These are phyloP conservation scores for Blastosporella zonata DNA, from an alignment of 1,284 basidiomycete genomes.

Conservation along the genomic window DNA sequence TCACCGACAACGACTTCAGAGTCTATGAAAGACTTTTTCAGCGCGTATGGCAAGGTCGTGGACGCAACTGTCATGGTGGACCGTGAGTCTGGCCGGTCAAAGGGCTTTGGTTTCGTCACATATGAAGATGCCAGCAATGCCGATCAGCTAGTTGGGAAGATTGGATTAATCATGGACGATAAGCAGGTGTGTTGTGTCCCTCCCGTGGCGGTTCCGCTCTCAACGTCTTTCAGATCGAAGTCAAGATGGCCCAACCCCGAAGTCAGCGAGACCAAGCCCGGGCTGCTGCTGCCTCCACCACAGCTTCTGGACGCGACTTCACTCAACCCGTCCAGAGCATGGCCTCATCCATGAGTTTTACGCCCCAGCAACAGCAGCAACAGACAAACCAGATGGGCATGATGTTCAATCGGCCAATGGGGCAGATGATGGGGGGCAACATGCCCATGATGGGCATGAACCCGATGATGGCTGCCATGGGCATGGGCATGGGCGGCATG, in stretches of 20 bases:
- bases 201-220: background rate
- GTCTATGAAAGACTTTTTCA: constrained; percentile 78
- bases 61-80: constrained; percentile 96
- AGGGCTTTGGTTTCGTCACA: constrained; percentile 93
- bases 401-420: constrained; percentile 58
- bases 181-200: constrained; percentile 52
- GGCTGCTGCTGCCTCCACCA: constrained; percentile 19
- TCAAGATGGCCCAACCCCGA: constrained; percentile 81
- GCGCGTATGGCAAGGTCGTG: constrained; percentile 76
- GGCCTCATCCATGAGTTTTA: constrained; percentile 28
- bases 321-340: constrained; percentile 22
- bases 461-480: background rate
- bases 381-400: constrained; percentile 45
- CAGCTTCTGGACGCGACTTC: constrained; percentile 22
- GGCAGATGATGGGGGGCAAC: constrained; percentile 37
- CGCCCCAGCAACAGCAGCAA: constrained; percentile 23
- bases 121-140: constrained; percentile 78
- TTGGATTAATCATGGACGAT: constrained; percentile 73
- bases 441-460: constrained; percentile 28
- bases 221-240: constrained; percentile 66
- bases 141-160: constrained; percentile 68
- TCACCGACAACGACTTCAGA: constrained; percentile 78
- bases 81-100: constrained; percentile 83
- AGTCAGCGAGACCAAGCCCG: constrained; percentile 59
- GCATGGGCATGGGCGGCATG: background rate